Conservation (phyloP, 176 grass and related monocot genomes). For the Coix lacrymajobi region DNA sequence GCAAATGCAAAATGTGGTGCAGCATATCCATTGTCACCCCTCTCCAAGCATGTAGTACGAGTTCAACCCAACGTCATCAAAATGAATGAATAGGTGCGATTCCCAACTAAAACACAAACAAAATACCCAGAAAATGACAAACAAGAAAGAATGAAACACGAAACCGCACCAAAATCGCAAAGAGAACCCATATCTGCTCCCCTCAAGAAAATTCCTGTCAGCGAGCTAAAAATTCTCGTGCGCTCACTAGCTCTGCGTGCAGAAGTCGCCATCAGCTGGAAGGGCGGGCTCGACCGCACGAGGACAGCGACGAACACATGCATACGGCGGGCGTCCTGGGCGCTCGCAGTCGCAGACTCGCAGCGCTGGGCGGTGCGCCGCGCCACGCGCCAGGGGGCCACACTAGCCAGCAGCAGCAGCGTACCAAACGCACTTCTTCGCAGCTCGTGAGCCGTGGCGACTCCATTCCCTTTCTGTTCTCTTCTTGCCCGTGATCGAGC, state of each 20-base stretch:
- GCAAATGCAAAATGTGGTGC: not conserved
- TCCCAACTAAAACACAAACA: not conserved
- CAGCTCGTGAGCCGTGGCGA: conserved; percentile 35
- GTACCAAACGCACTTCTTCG: conserved; percentile 17
- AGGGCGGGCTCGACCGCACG: not conserved
- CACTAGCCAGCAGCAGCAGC: not conserved
- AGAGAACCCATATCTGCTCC: not conserved
- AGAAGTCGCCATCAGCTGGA: conserved; percentile 20
- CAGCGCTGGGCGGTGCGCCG: conserved; percentile 23
- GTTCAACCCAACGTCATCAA: not conserved
- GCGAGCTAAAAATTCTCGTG: not conserved
- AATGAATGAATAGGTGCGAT: not conserved
- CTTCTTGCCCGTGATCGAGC: conserved; percentile 40
- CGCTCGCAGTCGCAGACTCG: not conserved
- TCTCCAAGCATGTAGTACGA: not conserved
- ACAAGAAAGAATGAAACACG: not conserved
- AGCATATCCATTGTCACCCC: not conserved
- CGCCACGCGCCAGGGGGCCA: conserved; percentile 4
- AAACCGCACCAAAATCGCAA: not conserved
- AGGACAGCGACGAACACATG: not conserved
- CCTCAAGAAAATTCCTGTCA: not conserved
- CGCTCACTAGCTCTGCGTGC: not conserved
- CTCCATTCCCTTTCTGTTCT: conserved; percentile 17
- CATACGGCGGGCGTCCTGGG: not conserved
- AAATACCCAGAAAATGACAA: not conserved